phyloP scores from a whole-genome alignment of 2,329 filamentous ascomycete species.

The Hypoxylon sp. region DNA sequence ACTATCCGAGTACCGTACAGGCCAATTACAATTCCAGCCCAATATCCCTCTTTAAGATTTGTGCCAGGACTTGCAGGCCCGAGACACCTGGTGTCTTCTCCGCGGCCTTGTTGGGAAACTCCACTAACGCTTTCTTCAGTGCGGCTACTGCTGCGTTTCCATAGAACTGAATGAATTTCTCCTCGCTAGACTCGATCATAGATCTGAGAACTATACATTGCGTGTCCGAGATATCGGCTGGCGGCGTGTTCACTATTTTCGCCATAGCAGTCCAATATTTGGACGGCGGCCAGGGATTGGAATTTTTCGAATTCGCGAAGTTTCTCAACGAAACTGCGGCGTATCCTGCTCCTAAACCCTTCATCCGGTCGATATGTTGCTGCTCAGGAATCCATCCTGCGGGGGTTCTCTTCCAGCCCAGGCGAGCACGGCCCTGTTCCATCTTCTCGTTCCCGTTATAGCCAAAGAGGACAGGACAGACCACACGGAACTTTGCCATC shows the following conservation, averaged over 20 bases:
- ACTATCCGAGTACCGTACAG: constrained; percentile 29
- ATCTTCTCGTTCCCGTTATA: constrained; percentile 83
- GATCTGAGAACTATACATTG: constrained; percentile 79
- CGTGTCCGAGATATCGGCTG: constrained; percentile 77
- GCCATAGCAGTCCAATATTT: constrained; percentile 88
- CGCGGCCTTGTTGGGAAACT: constrained; percentile 73
- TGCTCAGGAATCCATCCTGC: constrained; percentile 74
- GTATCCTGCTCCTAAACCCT: constrained; percentile 86
- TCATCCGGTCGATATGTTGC: constrained; percentile 85
- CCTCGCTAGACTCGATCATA: constrained; percentile 80
- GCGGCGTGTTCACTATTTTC: constrained; percentile 81
- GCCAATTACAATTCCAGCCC: constrained; percentile 61
- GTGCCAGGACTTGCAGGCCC: constrained; percentile 67
- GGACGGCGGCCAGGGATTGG: constrained; percentile 81
- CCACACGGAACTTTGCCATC: constrained; percentile 85
- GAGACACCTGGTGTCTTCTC: constrained; percentile 65
- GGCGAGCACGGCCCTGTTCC: constrained; percentile 72
- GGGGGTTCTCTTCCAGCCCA: constrained; percentile 78
- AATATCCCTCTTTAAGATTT: constrained; percentile 65
- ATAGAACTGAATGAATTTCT: constrained; percentile 84
- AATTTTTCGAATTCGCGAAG: constrained; percentile 77
- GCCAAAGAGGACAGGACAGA: constrained; percentile 89
- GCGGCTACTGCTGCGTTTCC: constrained; percentile 82
- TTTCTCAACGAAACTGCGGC: constrained; percentile 86
- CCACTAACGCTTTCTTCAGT: constrained; percentile 78